Evolutionary conservation across 2,329 filamentous ascomycete species (phyloP).

Genomic region (Penicillium sclerotigenum): DNA sequence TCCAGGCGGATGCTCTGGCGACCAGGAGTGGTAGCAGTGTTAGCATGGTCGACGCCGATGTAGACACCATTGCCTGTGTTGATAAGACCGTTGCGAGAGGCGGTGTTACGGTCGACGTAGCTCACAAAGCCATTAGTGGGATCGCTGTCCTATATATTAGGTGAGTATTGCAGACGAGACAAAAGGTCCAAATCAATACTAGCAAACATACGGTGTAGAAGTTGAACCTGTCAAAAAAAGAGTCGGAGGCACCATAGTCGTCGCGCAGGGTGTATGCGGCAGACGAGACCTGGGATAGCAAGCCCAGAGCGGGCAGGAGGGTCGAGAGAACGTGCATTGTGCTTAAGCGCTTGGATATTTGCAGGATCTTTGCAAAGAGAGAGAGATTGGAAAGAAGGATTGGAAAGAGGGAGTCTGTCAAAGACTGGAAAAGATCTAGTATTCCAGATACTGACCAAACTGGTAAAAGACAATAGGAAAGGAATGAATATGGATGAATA

Average conservation of each 20-base stretch:
- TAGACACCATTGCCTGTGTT: conserved; percentile 57
- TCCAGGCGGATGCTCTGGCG: conserved; percentile 69
- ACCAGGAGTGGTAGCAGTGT: conserved; percentile 55
- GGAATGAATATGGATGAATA: conserved; percentile 14
- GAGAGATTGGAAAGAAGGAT: conserved; percentile 1
- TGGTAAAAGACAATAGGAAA: conserved; percentile 1
- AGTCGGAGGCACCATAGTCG: conserved; percentile 44
- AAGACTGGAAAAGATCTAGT: conserved; percentile 11
- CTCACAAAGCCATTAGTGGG: conserved; percentile 73
- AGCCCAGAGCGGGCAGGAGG: conserved; percentile 27
- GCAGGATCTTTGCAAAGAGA: conserved; percentile 1
- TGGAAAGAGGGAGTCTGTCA: conserved; percentile 14
- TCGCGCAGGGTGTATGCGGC: conserved; percentile 46
- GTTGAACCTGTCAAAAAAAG: conserved; percentile 53
- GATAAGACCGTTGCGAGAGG: conserved; percentile 58
- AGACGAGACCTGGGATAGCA: conserved; percentile 31
- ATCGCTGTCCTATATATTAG: conserved; percentile 48
- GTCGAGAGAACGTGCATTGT: conserved; percentile 30
- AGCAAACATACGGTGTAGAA: conserved; percentile 48
- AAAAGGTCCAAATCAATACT: background rate
- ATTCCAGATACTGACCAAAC: background rate
- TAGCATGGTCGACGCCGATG: conserved; percentile 66
- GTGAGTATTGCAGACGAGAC: background rate
- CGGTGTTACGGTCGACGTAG: conserved; percentile 61
- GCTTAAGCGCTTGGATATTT: background rate